Evolutionary conservation across 805 yeast genomes (phyloP).

Genomic region (Schizosaccharomyces cryophilus): DNA sequence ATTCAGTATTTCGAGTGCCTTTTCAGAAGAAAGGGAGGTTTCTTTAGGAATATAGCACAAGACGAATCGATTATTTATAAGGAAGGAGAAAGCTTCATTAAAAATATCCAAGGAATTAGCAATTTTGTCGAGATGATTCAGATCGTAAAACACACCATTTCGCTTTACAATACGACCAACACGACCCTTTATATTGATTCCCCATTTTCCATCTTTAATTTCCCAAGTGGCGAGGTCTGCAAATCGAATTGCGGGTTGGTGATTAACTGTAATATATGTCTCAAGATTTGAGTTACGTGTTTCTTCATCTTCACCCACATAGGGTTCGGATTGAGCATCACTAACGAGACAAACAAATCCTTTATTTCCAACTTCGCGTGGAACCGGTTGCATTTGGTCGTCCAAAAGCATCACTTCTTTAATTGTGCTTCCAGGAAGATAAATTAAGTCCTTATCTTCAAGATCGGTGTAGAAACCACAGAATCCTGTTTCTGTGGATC

Average conservation of each 20-base stretch:
- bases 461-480: background rate
- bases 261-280: background rate
- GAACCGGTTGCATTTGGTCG: background rate
- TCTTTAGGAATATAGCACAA: background rate
- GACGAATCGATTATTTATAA: background rate
- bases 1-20: background rate
- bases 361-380: background rate
- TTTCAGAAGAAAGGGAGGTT: background rate
- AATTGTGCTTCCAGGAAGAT: background rate
- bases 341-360: background rate
- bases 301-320: background rate
- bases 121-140: background rate
- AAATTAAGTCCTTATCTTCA: background rate
- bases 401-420: background rate
- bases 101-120: background rate
- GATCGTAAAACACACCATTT: background rate
- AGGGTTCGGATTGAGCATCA: background rate
- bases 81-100: background rate
- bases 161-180: background rate
- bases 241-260: background rate
- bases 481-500: background rate
- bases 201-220: background rate
- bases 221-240: background rate
- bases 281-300: background rate
- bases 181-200: background rate